Base-by-base conservation (phyloP, 305 asterid species). In the Withania somnifera region DNA sequence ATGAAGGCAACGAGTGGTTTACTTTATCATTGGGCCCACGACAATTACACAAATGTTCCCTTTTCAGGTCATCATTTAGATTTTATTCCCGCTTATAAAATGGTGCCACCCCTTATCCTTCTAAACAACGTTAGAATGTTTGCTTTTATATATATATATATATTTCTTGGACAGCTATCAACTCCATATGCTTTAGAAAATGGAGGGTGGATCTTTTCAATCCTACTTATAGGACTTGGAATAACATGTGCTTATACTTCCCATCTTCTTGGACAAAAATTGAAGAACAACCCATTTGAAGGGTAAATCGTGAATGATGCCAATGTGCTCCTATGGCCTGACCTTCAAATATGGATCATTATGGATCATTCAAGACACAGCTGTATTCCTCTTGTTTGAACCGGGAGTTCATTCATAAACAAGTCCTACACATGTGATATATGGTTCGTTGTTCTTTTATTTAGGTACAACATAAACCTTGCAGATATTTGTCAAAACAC, bases 151-250 rank as follows among this genome's bases (percentile, higher is more conserved):
- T n/a, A n/a, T 5, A 0, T 52, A 56, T 66, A 13, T n/a, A 56
- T 90, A 93, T 97, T 95, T 76, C 77, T 93, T 68, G 98, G 98
- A 26, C 98, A 92, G 38, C 86, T 93, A 42, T 93, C 97, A 77
- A 91, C 91, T 36, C 93, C 97, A 10, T 93, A 90, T 84, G 98
- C 97, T 60, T 66, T 93, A 52, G 92, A 91, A 87, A 90, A 86
- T 13, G 97, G 91, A 66, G 97, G 97, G 45, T 91, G 93, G 93
- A 40, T 83, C 15, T 91, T 97, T 13, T 63, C 89, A 7, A 87
- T 93, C 89, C 84, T 93, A 0, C 91, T 93, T 2, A 57, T 88
- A 15, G 90, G 90, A 40, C 87, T 93, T 0, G 97, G 93, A 50
- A 76, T 87, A 14, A 82, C 77, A 8, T 89, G 93, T 58, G 87